Evolutionary conservation across 306 rosid species (phyloP), one percentile per base, ranked within the genome.

Genomic region (Rosa persica): DNA sequence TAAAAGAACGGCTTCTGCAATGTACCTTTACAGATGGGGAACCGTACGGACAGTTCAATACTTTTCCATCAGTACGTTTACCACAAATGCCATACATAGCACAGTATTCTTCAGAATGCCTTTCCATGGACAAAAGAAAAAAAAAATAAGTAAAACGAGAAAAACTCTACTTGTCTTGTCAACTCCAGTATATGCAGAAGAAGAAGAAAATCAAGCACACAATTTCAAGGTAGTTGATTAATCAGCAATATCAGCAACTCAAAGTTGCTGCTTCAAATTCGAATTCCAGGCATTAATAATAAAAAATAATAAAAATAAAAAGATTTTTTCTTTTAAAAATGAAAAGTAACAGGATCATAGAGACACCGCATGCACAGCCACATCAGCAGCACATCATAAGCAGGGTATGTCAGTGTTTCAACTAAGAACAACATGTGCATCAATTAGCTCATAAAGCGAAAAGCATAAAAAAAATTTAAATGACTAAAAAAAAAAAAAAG

Each of bases 61-160:
- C 83, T 87, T 95, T 95, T 72, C 93, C 96, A 79, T 95, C 98
- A 8, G 82, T 74, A 60, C 97, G 94, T 79, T 83, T 84, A 77
- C 98, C 99, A 85, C 99, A 95, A 51, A 91, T 87, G 73, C 78
- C 93, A 84, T 89, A 89, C 98, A 93, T 95, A n/a, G 93, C 85
- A 79, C 99, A 95, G 22, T 91, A 89, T 40, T 78, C 90, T 86
- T 82, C 90, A 0, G 97, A 80, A 85, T 89, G 99, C 72, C 80
- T 91, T 85, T 80, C 86, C 84, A 97, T 91, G 57, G 12, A 60
- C 61, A 81, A 58, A 20, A 8, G 20, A 76, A 61, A 13, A 48
- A 36, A 79, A 74, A 73, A 43, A 22, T 19, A 68, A 20, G 48
- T 57, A 74, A 83, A 23, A 0, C n/a, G 0, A 23, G 13, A 40